Evolutionary conservation across 2,329 filamentous ascomycete genomes (phyloP).

Genomic region (Penicillium sp.): DNA sequence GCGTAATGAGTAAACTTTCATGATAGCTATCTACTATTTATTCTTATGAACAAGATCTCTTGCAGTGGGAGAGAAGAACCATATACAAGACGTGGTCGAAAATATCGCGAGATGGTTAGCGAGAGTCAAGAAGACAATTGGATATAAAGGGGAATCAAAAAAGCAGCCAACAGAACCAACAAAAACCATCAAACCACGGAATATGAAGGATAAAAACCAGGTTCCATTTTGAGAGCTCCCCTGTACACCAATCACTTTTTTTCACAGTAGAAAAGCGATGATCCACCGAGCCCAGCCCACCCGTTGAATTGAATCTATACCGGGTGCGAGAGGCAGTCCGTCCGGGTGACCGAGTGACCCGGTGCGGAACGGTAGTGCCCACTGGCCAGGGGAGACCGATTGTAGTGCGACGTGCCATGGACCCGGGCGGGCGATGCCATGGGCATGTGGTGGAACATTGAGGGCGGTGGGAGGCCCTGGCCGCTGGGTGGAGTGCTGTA

Average conservation of each 20-base stretch:
- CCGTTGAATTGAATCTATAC: constrained; percentile 13
- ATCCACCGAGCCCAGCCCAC: constrained; percentile 13
- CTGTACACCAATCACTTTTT: constrained; percentile 10
- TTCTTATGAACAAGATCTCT: too few relatives aligned
- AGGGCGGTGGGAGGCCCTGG: constrained; percentile 22
- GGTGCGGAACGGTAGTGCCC: constrained; percentile 24
- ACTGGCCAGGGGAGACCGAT: constrained; percentile 16
- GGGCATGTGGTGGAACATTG: constrained; percentile 25
- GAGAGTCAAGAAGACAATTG: constrained; percentile 5
- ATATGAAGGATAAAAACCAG: too few relatives aligned
- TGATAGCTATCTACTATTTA: too few relatives aligned
- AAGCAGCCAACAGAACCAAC: too few relatives aligned
- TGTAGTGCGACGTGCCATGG: constrained; percentile 21
- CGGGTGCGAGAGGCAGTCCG: constrained; percentile 14
- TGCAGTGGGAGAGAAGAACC: too few relatives aligned
- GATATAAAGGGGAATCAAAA: too few relatives aligned
- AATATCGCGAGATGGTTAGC: too few relatives aligned
- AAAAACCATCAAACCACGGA: too few relatives aligned
- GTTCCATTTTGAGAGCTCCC: too few relatives aligned
- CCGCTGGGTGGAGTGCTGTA: constrained; percentile 17
- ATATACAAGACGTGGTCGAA: too few relatives aligned
- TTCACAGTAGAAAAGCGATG: constrained; percentile 10
- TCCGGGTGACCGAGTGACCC: constrained; percentile 28
- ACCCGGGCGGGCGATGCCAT: constrained; percentile 18
- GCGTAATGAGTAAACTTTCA: too few relatives aligned